Conservation (phyloP, 2,329 filamentous ascomycete species). For the Nemania sp. region DNA sequence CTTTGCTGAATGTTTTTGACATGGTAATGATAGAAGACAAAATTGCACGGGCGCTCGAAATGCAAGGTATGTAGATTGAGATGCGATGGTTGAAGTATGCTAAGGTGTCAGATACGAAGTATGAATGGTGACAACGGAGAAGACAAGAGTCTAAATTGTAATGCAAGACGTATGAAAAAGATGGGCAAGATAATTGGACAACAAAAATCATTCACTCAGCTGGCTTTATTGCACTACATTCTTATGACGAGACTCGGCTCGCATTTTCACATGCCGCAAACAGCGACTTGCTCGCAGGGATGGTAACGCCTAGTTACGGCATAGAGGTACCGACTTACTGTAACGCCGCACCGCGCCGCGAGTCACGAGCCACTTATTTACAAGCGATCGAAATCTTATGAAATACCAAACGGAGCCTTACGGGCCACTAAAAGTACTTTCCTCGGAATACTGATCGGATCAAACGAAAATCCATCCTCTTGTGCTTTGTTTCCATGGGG, state of each 20-base stretch:
- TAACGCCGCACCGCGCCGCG: conserved; percentile 1
- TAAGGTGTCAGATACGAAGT: not conserved
- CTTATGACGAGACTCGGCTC: conserved; percentile 23
- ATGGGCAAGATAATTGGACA: not conserved
- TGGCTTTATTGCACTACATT: not conserved
- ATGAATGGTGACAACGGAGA: conserved; percentile 1
- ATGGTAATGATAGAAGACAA: conserved; percentile 51
- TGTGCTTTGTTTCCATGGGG: conserved; percentile 9
- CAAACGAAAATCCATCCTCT: too few species aligned
- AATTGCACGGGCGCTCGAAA: too few species aligned
- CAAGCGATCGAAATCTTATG: too few species aligned
- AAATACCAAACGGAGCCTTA: conserved; percentile 1
- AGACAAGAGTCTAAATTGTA: not conserved
- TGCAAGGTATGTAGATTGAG: not conserved
- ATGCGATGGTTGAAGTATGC: not conserved
- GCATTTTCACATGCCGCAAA: conserved; percentile 26
- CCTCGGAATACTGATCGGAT: too few species aligned
- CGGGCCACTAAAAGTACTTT: not conserved
- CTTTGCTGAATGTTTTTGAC: conserved; percentile 82
- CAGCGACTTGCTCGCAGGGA: conserved; percentile 3
- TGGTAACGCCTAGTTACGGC: not conserved
- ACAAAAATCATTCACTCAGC: not conserved
- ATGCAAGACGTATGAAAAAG: not conserved
- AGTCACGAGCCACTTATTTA: conserved; percentile 13
- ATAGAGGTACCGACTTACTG: not conserved